Percentiles rank a stretch among this genome's conserved stretches.
These are phyloP conservation scores for Blastocystis sp. DNA, from an alignment of 352 stramenopile genomes.

Conservation along the genomic window DNA sequence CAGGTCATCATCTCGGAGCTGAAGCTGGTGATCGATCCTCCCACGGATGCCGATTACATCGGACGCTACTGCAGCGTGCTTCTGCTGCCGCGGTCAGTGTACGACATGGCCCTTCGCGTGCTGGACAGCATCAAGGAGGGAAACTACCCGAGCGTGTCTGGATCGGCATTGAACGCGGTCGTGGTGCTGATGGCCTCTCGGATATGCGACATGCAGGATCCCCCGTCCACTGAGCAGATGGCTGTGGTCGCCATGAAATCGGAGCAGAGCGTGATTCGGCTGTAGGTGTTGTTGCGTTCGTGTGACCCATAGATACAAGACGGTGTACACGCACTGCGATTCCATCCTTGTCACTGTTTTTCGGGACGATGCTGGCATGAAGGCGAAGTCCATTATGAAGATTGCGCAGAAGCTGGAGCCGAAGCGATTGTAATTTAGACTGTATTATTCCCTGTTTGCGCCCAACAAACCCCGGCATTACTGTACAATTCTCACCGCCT, in stretches of 20 bases:
- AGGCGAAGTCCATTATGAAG: slow-evolving; percentile 47
- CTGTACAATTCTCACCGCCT: neutral
- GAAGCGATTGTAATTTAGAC: slow-evolving; percentile 57
- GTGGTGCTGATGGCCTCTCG: slow-evolving; percentile 53
- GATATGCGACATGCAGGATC: slow-evolving; percentile 39
- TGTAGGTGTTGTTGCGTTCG: neutral
- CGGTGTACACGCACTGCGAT: slow-evolving; percentile 65
- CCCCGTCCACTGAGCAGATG: slow-evolving; percentile 2
- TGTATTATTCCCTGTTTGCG: slow-evolving; percentile 26
- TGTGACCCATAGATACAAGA: slow-evolving; percentile 8
- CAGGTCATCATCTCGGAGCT: slow-evolving; percentile 59
- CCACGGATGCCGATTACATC: slow-evolving; percentile 51
- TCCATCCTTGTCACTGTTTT: slow-evolving; percentile 31
- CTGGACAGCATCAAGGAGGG: slow-evolving; percentile 18
- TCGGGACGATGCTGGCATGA: slow-evolving; percentile 24
- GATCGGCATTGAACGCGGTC: slow-evolving; percentile 43
- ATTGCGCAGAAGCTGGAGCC: slow-evolving; percentile 60
- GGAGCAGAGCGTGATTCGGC: slow-evolving; percentile 24
- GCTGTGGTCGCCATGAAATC: slow-evolving; percentile 37
- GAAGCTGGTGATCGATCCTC: slow-evolving; percentile 25
- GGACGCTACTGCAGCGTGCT: slow-evolving; percentile 32
- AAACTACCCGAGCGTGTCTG: slow-evolving; percentile 36
- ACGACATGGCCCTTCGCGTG: slow-evolving; percentile 23
- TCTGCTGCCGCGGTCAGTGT: neutral
- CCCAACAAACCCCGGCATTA: neutral